Conservation (phyloP, 73 alveolate genomes). For the Durusdinium trenchii region DNA sequence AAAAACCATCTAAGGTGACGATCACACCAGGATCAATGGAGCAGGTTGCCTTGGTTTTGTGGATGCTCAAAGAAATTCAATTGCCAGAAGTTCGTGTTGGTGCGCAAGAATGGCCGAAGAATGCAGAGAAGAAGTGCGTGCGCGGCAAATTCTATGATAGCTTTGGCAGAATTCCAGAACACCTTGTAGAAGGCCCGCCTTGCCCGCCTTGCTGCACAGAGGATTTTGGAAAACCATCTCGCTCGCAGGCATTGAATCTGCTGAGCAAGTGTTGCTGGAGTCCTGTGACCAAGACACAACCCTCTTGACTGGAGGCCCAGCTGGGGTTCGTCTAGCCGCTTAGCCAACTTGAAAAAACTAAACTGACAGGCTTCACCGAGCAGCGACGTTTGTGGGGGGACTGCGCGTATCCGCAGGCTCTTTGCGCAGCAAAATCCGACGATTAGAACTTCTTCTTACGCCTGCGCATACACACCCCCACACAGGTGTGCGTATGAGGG, state of each 20-base stretch:
- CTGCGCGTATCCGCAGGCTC: no score
- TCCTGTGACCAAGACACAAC: constrained; percentile 78
- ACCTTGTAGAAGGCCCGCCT: neutral
- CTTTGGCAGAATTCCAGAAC: constrained; percentile 79
- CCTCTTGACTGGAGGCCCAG: constrained; percentile 89
- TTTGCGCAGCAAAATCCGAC: no score
- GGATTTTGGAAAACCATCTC: no score
- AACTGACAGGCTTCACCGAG: no score
- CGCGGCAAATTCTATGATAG: constrained; percentile 65
- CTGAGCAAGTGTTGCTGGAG: constrained; percentile 29
- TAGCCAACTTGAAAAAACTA: no score
- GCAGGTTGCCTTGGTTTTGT: constrained; percentile 74
- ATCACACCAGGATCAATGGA: constrained; percentile 69
- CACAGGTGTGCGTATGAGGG: no score
- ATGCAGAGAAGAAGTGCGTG: constrained; percentile 71
- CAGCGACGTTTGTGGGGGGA: no score
- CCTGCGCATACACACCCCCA: no score
- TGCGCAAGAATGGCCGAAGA: constrained; percentile 91
- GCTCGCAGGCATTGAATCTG: constrained; percentile 44
- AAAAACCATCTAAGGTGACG: constrained; percentile 38
- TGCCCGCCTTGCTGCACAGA: no score
- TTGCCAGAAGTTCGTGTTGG: constrained; percentile 60
- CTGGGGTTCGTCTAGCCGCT: no score
- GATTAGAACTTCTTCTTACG: no score
- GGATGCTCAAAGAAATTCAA: constrained; percentile 67